A percentile compares a stretch with the other conserved stretches of the same genome.
Conservation (phyloP, 169 alveolate genomes). For the Plasmodium berghei region DNA sequence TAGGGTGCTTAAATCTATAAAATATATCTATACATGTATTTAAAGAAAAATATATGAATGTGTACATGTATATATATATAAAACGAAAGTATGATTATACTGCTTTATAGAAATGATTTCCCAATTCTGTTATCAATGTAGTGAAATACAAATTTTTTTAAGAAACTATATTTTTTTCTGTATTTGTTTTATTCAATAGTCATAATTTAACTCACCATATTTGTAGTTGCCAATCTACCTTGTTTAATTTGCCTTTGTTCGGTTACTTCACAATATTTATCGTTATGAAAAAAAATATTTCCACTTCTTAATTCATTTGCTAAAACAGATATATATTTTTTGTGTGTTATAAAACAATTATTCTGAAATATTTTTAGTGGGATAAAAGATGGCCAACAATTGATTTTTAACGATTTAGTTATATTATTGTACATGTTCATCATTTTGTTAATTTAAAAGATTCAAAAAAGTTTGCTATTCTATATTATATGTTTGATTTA, state of each 20-base stretch:
- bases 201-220: conserved; percentile 27
- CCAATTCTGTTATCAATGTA: neutral
- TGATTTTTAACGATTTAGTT: neutral
- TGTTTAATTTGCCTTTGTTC: conserved; percentile 74
- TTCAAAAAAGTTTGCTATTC: neutral
- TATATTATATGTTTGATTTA: neutral
- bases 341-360: conserved; percentile 1
- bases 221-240: conserved; percentile 66
- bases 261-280: conserved; percentile 72
- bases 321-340: conserved; percentile 48
- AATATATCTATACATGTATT: conserved; percentile 19
- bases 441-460: neutral
- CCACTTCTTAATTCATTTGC: conserved; percentile 73
- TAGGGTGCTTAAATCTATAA: conserved; percentile 52
- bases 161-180: too few relatives aligned
- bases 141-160: too few relatives aligned
- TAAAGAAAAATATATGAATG: neutral
- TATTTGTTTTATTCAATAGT: neutral
- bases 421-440: neutral
- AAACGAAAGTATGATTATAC: neutral
- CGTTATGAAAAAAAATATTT: conserved; percentile 50
- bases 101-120: neutral
- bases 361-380: neutral
- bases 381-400: neutral
- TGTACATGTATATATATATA: neutral